Evolutionary conservation across 805 yeast species (phyloP).

Genomic region (Diddensiella santjacobensis): DNA sequence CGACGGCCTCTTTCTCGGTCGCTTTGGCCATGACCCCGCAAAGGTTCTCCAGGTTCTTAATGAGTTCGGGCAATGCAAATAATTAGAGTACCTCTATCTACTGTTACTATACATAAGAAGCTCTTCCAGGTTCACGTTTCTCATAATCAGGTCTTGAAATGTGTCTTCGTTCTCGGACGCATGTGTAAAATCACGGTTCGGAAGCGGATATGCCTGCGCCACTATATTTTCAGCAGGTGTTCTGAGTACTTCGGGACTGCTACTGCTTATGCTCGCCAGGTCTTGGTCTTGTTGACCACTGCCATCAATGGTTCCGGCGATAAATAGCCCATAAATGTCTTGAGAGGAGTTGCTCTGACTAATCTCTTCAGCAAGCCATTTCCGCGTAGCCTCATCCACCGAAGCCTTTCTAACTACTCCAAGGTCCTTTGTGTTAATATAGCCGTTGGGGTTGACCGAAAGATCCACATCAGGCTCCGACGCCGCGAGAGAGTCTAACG

Average conservation of each 20-base stretch:
- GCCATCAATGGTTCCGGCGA: slow-evolving; percentile 24
- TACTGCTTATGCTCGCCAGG: neutral
- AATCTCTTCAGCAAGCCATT: slow-evolving; percentile 22
- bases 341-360: slow-evolving; percentile 12
- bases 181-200: neutral
- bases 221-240: neutral
- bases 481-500: slow-evolving; percentile 28
- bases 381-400: slow-evolving; percentile 23
- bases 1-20: slow-evolving; percentile 30
- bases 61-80: slow-evolving; percentile 15
- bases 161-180: slow-evolving; percentile 12
- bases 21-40: slow-evolving; percentile 28
- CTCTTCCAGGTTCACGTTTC: slow-evolving; percentile 26
- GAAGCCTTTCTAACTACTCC: slow-evolving; percentile 25
- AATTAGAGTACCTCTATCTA: neutral
- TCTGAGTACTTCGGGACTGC: neutral
- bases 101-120: slow-evolving; percentile 12
- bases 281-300: neutral
- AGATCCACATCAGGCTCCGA: slow-evolving; percentile 30
- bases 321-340: slow-evolving; percentile 22
- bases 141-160: slow-evolving; percentile 19
- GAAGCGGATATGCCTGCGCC: neutral
- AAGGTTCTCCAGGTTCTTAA: slow-evolving; percentile 25
- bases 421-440: slow-evolving; percentile 21
- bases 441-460: slow-evolving; percentile 16